phyloP scores from a whole-genome alignment of 2,329 filamentous ascomycete species.

The Tolypocladium amazonense region DNA sequence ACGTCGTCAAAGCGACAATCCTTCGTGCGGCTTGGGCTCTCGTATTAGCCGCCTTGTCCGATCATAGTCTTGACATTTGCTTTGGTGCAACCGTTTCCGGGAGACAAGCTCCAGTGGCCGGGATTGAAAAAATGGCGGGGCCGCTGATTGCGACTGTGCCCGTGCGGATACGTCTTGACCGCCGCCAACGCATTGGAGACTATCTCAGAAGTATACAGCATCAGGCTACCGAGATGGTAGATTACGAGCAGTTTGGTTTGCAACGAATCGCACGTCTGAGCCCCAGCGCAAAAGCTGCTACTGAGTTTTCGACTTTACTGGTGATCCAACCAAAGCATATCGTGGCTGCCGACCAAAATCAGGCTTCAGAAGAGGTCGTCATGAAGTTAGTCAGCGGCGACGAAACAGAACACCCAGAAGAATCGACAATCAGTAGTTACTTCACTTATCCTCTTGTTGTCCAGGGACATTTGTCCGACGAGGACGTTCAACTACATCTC shows the following conservation, averaged over 20 bases:
- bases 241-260: neutral
- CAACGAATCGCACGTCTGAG: neutral
- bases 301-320: neutral
- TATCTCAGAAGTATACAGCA: neutral
- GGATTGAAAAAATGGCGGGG: constrained; percentile 44
- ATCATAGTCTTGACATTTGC: constrained; percentile 30
- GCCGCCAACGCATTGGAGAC: neutral
- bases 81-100: constrained; percentile 51
- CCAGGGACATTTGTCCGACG: neutral
- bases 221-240: neutral
- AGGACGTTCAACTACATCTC: neutral
- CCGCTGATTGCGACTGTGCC: constrained; percentile 53
- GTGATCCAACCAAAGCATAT: neutral
- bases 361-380: neutral
- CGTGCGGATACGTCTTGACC: constrained; percentile 22
- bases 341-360: neutral
- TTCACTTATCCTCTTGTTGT: constrained; percentile 1
- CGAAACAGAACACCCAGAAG: neutral
- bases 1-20: neutral
- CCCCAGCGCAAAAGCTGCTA: neutral
- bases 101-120: constrained; percentile 36
- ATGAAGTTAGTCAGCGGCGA: neutral
- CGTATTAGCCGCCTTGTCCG: neutral
- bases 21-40: constrained; percentile 6
- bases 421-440: neutral